Conservation (phyloP, 169 alveolate genomes). For the Babesia bovis region DNA sequence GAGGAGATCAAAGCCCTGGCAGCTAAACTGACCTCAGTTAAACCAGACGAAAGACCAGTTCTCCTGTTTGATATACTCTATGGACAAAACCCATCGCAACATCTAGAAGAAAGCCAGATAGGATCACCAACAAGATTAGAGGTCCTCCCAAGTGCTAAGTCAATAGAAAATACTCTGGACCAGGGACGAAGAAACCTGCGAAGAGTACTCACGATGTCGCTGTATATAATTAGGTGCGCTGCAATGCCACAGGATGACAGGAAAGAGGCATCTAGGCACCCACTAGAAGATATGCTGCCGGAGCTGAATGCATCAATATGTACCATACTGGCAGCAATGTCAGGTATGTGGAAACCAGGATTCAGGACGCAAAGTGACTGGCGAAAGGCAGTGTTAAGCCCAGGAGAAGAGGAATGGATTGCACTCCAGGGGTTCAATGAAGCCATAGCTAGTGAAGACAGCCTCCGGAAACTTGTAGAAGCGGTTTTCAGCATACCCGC, state of each 20-base stretch:
- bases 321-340: slow-evolving; percentile 28
- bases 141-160: background rate
- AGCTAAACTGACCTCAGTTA: slow-evolving; percentile 1
- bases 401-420: slow-evolving; percentile 69
- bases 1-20: slow-evolving; percentile 22
- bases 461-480: slow-evolving; percentile 46
- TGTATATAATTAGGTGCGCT: slow-evolving; percentile 29
- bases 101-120: background rate
- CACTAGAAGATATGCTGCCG: slow-evolving; percentile 22
- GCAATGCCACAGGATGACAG: slow-evolving; percentile 14
- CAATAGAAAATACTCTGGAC: background rate
- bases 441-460: slow-evolving; percentile 61
- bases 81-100: background rate
- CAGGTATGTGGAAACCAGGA: slow-evolving; percentile 49
- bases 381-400: slow-evolving; percentile 63
- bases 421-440: slow-evolving; percentile 64
- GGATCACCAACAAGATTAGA: background rate
- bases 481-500: slow-evolving; percentile 53
- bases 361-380: slow-evolving; percentile 21
- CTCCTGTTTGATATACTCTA: slow-evolving; percentile 14
- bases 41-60: slow-evolving; percentile 17
- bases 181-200: slow-evolving; percentile 30
- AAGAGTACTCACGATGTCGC: slow-evolving; percentile 40
- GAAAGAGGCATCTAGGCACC: slow-evolving; percentile 6
- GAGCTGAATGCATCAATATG: slow-evolving; percentile 13